A percentile compares a stretch with the other conserved stretches of the same genome.
These are phyloP conservation scores for Neopestalotiopsis rosae DNA, from an alignment of 2,329 filamentous ascomycete genomes.

Conservation along the genomic window DNA sequence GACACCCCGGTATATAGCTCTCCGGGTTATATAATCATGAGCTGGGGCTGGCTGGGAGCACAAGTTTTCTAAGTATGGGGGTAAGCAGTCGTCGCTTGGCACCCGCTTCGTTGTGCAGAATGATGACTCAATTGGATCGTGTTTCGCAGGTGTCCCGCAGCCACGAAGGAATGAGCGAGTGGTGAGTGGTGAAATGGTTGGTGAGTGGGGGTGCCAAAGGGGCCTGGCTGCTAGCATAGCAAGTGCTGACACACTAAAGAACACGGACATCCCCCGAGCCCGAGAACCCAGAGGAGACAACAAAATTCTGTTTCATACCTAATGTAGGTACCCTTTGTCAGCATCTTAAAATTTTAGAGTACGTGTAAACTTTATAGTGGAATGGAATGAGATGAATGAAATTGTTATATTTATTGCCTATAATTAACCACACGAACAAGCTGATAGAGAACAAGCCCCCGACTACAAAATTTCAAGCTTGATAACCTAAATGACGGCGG, in stretches of 20 bases:
- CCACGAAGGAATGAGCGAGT: not conserved
- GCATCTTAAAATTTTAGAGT: not conserved
- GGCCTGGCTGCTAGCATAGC: too few species aligned
- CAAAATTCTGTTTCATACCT: not conserved
- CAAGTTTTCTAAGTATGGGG: not conserved
- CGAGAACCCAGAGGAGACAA: not conserved
- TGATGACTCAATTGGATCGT: not conserved
- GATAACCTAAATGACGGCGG: too few species aligned
- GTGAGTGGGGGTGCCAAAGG: not conserved
- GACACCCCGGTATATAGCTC: not conserved
- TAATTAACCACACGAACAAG: too few species aligned
- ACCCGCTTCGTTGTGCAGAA: not conserved
- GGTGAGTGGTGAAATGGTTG: not conserved
- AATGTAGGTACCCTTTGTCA: not conserved
- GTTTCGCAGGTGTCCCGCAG: not conserved
- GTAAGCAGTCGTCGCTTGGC: not conserved
- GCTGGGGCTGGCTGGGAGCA: not conserved
- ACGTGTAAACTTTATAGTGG: not conserved
- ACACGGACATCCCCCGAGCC: not conserved
- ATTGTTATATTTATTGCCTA: too few species aligned
- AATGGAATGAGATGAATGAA: too few species aligned
- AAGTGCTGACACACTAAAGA: not conserved
- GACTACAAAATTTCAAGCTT: too few species aligned
- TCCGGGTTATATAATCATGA: constrained; percentile 2
- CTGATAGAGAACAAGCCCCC: too few species aligned